Evolutionary conservation across 129 eudicot genomes (phyloP).

Genomic region (Kitagawia praeruptora): DNA sequence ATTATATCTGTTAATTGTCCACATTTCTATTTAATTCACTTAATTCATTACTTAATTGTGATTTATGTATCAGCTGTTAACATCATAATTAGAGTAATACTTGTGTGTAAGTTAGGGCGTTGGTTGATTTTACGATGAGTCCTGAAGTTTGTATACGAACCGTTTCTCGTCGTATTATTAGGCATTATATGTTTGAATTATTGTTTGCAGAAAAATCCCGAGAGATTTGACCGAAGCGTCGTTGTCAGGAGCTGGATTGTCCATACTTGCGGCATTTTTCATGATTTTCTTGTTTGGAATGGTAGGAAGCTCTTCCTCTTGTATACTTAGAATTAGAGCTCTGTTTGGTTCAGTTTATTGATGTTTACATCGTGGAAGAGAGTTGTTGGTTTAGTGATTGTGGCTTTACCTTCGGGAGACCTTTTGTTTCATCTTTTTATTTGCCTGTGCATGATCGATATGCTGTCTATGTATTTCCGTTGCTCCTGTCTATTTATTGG

Average conservation of each 20-base stretch:
- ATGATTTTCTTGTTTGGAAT: constrained; percentile 94
- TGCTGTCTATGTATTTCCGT: background rate
- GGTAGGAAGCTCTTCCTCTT: constrained; percentile 34
- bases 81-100: background rate
- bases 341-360: too few species aligned
- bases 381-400: background rate
- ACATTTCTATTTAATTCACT: background rate
- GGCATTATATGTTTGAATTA: constrained; percentile 2
- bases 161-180: background rate
- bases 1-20: background rate
- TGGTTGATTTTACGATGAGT: background rate
- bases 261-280: constrained; percentile 76
- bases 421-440: background rate
- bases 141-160: background rate
- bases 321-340: background rate
- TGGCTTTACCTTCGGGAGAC: background rate
- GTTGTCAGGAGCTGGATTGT: constrained; percentile 95
- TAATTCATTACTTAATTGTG: background rate
- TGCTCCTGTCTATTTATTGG: background rate
- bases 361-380: background rate
- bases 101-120: background rate
- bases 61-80: background rate
- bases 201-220: constrained; percentile 78
- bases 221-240: constrained; percentile 99
- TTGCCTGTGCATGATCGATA: background rate